phyloP scores from a whole-genome alignment of 805 yeast genomes.

The Pichia nanzhaoensis region DNA sequence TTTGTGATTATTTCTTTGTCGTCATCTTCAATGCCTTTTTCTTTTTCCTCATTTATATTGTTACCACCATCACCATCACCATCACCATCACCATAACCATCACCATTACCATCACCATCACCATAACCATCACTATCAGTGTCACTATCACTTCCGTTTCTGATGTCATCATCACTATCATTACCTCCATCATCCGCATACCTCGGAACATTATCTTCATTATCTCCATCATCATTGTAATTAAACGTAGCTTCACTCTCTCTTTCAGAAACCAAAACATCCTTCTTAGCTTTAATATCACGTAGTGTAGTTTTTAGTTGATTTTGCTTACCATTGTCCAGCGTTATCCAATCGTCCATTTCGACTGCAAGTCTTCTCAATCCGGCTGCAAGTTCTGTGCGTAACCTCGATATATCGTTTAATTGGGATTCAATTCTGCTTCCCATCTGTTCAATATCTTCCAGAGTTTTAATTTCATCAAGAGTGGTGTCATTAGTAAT shows the following conservation, averaged over 20 bases:
- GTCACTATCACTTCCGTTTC: slow-evolving; percentile 1
- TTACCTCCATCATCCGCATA: slow-evolving; percentile 14
- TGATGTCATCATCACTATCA: too few relatives aligned
- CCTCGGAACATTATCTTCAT: slow-evolving; percentile 17
- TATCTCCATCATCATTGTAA: slow-evolving; percentile 7
- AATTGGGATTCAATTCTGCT: slow-evolving; percentile 15
- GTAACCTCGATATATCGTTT: slow-evolving; percentile 15
- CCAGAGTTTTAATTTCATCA: neutral
- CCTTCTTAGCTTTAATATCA: slow-evolving; percentile 4
- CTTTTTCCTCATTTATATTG: too few relatives aligned
- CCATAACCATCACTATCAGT: neutral
- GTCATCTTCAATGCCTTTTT: too few relatives aligned
- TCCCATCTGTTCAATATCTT: slow-evolving; percentile 17
- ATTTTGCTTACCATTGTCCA: slow-evolving; percentile 11
- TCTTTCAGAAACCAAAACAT: slow-evolving; percentile 1
- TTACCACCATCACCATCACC: neutral
- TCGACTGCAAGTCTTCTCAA: slow-evolving; percentile 24
- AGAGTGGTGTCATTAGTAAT: neutral
- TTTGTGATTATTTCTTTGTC: too few relatives aligned
- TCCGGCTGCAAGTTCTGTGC: slow-evolving; percentile 21
- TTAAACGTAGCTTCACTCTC: slow-evolving; percentile 7
- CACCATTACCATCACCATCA: neutral
- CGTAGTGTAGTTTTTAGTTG: slow-evolving; percentile 1
- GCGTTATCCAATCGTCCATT: slow-evolving; percentile 28
- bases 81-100: slow-evolving; percentile 7